Evolutionary conservation across 129 eudicot genomes (phyloP).

Genomic region (Chrysanthemum lavandulifolium): DNA sequence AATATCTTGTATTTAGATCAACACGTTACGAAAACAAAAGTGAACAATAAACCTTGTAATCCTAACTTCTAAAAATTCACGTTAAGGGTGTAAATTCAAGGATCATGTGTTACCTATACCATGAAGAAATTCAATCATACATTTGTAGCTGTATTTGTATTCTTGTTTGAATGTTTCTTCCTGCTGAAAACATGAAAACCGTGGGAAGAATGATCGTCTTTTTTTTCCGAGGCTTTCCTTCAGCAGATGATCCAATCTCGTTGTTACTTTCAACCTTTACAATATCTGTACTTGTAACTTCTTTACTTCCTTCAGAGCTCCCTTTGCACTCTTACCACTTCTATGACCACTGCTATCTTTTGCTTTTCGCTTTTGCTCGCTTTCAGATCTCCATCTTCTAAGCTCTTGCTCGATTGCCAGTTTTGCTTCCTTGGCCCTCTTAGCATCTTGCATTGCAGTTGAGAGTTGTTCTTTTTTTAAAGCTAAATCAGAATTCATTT

Average conservation of each 20-base stretch:
- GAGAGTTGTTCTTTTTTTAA: slow-evolving; percentile 44
- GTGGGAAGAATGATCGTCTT: slow-evolving; percentile 57
- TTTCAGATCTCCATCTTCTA: slow-evolving; percentile 65
- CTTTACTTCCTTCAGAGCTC: neutral
- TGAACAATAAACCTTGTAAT: too few relatives aligned
- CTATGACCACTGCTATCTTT: slow-evolving; percentile 19
- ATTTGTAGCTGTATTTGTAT: slow-evolving; percentile 21
- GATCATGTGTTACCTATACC: slow-evolving; percentile 18
- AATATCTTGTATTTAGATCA: neutral
- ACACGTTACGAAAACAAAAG: too few relatives aligned
- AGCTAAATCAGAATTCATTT: slow-evolving; percentile 47
- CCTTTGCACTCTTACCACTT: slow-evolving; percentile 14
- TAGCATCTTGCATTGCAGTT: slow-evolving; percentile 54
- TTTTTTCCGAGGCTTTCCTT: slow-evolving; percentile 37
- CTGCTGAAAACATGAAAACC: slow-evolving; percentile 58
- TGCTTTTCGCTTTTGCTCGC: slow-evolving; percentile 57
- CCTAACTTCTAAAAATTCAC: neutral
- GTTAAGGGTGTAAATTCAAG: neutral
- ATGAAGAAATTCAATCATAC: neutral
- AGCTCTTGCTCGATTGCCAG: slow-evolving; percentile 61
- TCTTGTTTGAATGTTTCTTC: slow-evolving; percentile 49
- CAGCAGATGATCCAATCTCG: slow-evolving; percentile 45
- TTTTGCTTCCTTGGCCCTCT: slow-evolving; percentile 74
- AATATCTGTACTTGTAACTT: too few relatives aligned
- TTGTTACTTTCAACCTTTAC: slow-evolving; percentile 32